Evolutionary conservation across 192 early-diverging fungal genomes (phyloP), one percentile per base, ranked within the genome.

Genomic region (Gaertneriomyces semiglobifer): DNA sequence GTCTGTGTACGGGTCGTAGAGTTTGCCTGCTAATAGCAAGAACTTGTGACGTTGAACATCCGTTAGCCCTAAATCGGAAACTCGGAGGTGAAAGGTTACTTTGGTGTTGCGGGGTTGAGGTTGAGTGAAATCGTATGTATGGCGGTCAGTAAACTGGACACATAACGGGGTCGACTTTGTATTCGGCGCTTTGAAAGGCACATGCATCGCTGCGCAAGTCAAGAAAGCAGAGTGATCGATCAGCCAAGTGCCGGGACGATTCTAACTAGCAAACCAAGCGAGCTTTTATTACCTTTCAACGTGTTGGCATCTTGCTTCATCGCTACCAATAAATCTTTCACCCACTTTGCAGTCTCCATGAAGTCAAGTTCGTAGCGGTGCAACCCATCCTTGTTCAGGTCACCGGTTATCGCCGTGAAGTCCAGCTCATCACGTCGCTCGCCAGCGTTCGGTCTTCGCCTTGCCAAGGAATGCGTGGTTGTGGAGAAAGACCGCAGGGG

Each of bases 1-100:
- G 8, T 80, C 77, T 6, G 68, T 77, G 58, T 81, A 76, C n/a
- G 84, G 82, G 65, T 89, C 69, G 66, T 86, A 88, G 54, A 75
- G 58, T 7, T 83, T 68, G 46, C 88, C 88, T 53, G 78, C 77
- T 40, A 89, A 53, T 19, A 89, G 63, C 18, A 87, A 62, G 44
- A 88, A 79, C 57, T 88, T 88, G 66, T 88, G 86, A 45, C 72
- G 58, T 51, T 87, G 68, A 1, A 56, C 60, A 41, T 74, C 66
- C 5, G 70, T 79, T 52, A 88, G 64, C 0, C 69, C 53, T 52
- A 88, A 65, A 68, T 75, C 54, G 45, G 67, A 4, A 6, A 81
- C 66, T 40, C 74, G 69, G 25, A 87, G 79, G 9, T 77, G 81
- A 38, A 89, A 43, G 16, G 80, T 76, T 5, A 81, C 81, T 63